Evolutionary conservation across 768 basidiomycete species (phyloP), one percentile per base, ranked within the genome.

Genomic region (Daedalea quercina): DNA sequence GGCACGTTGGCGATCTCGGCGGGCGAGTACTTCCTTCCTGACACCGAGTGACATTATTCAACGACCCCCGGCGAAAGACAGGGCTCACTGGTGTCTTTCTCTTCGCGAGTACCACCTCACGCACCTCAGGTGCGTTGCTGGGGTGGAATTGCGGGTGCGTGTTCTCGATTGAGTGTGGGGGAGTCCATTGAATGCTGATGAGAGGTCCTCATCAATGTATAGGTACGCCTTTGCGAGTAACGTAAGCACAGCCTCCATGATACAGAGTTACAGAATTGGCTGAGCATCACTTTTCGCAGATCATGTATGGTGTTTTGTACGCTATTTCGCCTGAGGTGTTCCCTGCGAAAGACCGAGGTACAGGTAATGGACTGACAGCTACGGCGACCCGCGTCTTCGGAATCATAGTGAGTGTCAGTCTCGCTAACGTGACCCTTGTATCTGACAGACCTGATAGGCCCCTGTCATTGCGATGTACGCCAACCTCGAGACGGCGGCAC

Each of bases 221-320:
- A 58, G 57, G 45, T 66, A 66, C 43, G 55, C 61, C 12, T 66
- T 66, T 57, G 44, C 57, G 40, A 66, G 65, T 48, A 66, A 66
- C 57, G 65, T 66, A 54, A 52, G 63, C 57, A 6, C 9, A 9
- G 6, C 24, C 1, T 4, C 26, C 26, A 17, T 34, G 15, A 47
- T 13, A 47, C 9, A 17, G 19, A 33, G 24, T 47, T 8, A 47
- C 31, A 13, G 19, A 9, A 3, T 25, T 9, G 20, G 24, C 45
- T 40, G 47, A 19, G 9, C 43, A 20, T 31, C 28, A 15, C 12
- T 1, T 3, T 13, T 31, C n/a, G 24, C 53, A 85, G 73, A 78
- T 85, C 56, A 88, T 87, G 85, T 88, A 84, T 47, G 84, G 87
- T 6, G 85, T 88, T 1, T 60, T 89, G 41, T 87, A 86, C 59